Conservation (phyloP, 2,329 filamentous ascomycete species). For the Trichoderma brevicompactum region DNA sequence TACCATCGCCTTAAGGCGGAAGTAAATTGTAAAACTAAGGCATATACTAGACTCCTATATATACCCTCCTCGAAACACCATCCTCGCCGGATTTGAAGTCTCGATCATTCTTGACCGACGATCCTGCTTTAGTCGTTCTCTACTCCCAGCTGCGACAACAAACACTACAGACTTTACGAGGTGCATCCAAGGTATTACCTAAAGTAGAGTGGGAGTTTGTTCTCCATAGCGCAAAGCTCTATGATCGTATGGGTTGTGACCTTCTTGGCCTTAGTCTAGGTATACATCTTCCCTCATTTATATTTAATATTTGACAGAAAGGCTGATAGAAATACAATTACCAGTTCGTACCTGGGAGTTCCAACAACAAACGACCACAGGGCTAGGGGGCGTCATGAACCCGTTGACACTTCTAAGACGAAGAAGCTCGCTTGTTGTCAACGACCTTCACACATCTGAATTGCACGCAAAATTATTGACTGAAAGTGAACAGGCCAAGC, state of each 20-base stretch:
- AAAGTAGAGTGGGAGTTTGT: slow-evolving; percentile 88
- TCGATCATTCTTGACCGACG: slow-evolving; percentile 83
- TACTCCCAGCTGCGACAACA: slow-evolving; percentile 85
- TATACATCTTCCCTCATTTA: slow-evolving; percentile 46
- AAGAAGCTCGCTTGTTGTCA: slow-evolving; percentile 78
- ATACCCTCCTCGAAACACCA: slow-evolving; percentile 71
- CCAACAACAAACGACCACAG: slow-evolving; percentile 52
- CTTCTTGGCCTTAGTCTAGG: slow-evolving; percentile 83
- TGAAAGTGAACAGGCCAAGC: slow-evolving; percentile 44
- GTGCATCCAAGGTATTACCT: slow-evolving; percentile 79
- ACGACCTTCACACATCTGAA: slow-evolving; percentile 62
- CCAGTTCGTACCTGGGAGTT: slow-evolving; percentile 82
- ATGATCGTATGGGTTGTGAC: slow-evolving; percentile 92
- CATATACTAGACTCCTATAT: slow-evolving; percentile 70
- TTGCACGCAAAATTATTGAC: neutral
- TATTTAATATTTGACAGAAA: neutral
- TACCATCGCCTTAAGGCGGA: slow-evolving; percentile 16
- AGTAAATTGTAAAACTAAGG: neutral
- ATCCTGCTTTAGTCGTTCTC: slow-evolving; percentile 84
- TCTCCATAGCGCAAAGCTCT: slow-evolving; percentile 80
- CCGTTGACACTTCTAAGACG: slow-evolving; percentile 71
- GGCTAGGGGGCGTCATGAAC: slow-evolving; percentile 58
- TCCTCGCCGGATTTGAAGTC: slow-evolving; percentile 71
- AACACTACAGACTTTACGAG: slow-evolving; percentile 80
- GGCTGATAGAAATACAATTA: neutral